Base-by-base conservation (phyloP, 768 basidiomycete species). In the Xerocomellus amylosporus region DNA sequence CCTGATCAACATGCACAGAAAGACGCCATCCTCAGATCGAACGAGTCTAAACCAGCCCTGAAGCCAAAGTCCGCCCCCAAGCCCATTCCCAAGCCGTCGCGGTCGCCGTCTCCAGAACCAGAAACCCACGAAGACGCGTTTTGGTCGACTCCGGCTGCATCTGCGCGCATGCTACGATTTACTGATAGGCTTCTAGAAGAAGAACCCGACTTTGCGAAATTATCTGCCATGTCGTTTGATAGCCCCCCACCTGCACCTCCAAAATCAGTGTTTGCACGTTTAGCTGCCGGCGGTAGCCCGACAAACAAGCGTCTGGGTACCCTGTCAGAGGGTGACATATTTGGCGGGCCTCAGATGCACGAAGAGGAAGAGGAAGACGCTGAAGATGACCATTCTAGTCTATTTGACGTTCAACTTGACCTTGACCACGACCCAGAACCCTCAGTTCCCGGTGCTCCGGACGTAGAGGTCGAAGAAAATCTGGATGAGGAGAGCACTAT, bases 101-200 rank as follows among this genome's bases (percentile, higher is more conserved):
- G 56, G n/a, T 53, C 63, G 22, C 65, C 57, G 44, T 56, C 63
- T 43, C 63, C 58, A 47, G 58, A 63, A 45, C 62, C 61, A 45
- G 74, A 69, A 63, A 74, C 55, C 10, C 73, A 78, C 26, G 85
- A 87, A 64, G 79, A 83, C 36, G 75, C 74, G 39, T 84, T 86
- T 63, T 87, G 86, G 84, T 79, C 76, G 30, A 84, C 85, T 1
- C 83, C 85, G 8, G 73, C 69, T 34, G 77, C 77, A 3, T 63
- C 70, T 4, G 79, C 77, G 14, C 83, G 84, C 37, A 81, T 81
- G 0, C 73, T 89, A 14, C 81, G 79, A 48, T 88, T 90, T 58
- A 78, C 79, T 2, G 82, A 85, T 38, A 83, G 83, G 54, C 74
- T 83, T 14, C 72, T 83, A 64, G 80, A 88, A 58, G 87, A 89